Percentiles rank a stretch among this genome's conserved stretches.
Conservation (phyloP, 2,329 filamentous ascomycete species). For the Fusarium robinianum region DNA sequence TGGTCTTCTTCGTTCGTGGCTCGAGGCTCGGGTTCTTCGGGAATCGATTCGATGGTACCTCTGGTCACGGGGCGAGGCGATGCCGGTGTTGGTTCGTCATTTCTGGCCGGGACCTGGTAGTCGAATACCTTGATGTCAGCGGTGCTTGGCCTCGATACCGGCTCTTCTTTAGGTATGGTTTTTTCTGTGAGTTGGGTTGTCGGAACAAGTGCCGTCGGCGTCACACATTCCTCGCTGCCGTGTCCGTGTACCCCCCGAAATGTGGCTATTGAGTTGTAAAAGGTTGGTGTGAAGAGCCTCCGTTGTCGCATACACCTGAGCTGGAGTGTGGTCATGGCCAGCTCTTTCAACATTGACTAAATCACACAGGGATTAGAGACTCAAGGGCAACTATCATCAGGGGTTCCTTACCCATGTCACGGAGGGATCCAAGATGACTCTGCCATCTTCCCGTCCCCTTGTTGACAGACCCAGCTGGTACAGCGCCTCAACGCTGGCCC, state of each 20-base stretch:
- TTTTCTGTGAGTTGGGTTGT: background rate
- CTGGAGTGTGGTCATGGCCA: slow-evolving; percentile 13
- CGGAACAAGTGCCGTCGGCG: too few species aligned
- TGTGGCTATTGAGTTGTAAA: slow-evolving; percentile 11
- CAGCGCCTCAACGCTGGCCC: slow-evolving; percentile 17
- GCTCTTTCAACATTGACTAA: slow-evolving; percentile 17
- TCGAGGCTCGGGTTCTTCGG: background rate
- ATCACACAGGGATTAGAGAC: too few species aligned
- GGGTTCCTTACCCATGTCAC: slow-evolving; percentile 12
- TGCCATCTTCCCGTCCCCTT: slow-evolving; percentile 9
- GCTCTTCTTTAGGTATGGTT: background rate
- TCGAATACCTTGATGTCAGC: background rate
- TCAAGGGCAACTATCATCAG: too few species aligned
- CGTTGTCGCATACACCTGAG: slow-evolving; percentile 22
- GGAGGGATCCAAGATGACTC: slow-evolving; percentile 8
- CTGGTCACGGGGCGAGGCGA: background rate
- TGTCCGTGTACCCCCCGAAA: slow-evolving; percentile 10
- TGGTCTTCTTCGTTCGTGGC: background rate
- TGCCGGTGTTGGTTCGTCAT: fast-evolving
- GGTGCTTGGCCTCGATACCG: background rate
- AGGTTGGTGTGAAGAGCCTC: slow-evolving; percentile 4
- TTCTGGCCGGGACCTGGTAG: background rate
- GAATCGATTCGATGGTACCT: background rate
- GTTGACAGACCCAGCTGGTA: slow-evolving; percentile 3
- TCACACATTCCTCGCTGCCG: too few species aligned